Evolutionary conservation across 192 early-diverging fungal species (phyloP).

Genomic region (Diversispora epigaea): DNA sequence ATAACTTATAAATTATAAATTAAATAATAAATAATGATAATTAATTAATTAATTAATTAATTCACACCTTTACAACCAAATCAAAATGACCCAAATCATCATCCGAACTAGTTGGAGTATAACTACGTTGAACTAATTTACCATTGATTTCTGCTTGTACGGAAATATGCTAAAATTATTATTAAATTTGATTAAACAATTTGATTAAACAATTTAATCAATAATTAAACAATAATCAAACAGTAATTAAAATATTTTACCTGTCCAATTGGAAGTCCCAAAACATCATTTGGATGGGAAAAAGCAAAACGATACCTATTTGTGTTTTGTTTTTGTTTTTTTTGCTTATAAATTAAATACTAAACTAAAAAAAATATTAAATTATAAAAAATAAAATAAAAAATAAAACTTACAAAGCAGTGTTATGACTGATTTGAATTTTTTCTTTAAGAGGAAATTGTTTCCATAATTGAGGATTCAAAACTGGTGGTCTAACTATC

Average conservation of each 20-base stretch:
- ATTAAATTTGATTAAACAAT: too few species aligned
- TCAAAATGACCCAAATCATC: constrained; percentile 88
- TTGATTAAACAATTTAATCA: background rate
- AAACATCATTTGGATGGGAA: constrained; percentile 58
- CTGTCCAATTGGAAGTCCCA: constrained; percentile 93
- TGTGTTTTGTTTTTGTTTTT: background rate
- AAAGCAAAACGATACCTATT: constrained; percentile 82
- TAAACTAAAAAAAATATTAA: background rate
- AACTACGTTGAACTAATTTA: constrained; percentile 81
- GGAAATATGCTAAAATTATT: constrained; percentile 81
- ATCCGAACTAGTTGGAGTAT: constrained; percentile 86
- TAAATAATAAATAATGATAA: background rate
- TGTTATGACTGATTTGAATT: constrained; percentile 76
- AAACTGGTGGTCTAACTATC: constrained; percentile 44
- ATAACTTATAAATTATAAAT: background rate
- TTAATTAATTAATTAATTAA: background rate
- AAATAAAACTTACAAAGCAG: constrained; percentile 68
- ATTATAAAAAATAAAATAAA: background rate
- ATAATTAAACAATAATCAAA: background rate
- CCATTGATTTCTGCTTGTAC: constrained; percentile 81
- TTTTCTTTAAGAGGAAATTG: constrained; percentile 78
- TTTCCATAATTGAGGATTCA: constrained; percentile 72
- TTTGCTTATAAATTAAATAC: too few species aligned
- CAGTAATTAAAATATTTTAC: constrained; percentile 27
- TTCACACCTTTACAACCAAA: constrained; percentile 80